Evolutionary conservation across 1,284 basidiomycete species (phyloP).

Genomic region (Puccinia hordei): DNA sequence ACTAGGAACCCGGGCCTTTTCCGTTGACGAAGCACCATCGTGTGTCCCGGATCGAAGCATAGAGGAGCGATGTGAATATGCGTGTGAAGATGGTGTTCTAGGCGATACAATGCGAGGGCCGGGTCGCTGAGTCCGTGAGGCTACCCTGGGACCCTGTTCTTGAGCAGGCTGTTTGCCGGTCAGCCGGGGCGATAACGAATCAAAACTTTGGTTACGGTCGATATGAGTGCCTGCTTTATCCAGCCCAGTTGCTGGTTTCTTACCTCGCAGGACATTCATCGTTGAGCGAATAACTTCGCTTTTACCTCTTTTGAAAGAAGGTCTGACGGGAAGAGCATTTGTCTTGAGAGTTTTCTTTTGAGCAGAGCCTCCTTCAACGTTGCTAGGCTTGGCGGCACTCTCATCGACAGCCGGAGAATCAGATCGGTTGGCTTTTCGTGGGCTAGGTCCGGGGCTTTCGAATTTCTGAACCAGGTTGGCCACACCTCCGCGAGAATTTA

Average conservation of each 20-base stretch:
- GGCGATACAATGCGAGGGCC: slow-evolving; percentile 3
- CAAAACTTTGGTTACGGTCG: slow-evolving; percentile 31
- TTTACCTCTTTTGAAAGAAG: slow-evolving; percentile 47
- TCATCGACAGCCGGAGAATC: slow-evolving; percentile 8
- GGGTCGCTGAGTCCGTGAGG: slow-evolving; percentile 25
- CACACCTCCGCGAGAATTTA: slow-evolving; percentile 41
- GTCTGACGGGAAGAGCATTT: slow-evolving; percentile 27
- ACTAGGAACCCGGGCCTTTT: slow-evolving; percentile 4
- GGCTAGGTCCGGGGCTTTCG: slow-evolving; percentile 31
- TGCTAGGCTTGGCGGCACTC: background rate
- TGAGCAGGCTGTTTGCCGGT: background rate
- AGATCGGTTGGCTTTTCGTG: slow-evolving; percentile 9
- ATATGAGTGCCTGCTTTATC: background rate
- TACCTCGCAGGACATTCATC: slow-evolving; percentile 32
- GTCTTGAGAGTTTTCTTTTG: slow-evolving; percentile 31
- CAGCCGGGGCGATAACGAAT: slow-evolving; percentile 4
- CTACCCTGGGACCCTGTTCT: background rate
- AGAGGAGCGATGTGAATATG: background rate
- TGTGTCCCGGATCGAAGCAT: slow-evolving; percentile 8
- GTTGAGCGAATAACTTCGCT: slow-evolving; percentile 46
- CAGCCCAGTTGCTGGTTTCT: slow-evolving; percentile 15
- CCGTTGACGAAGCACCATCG: background rate
- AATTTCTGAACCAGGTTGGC: slow-evolving; percentile 50
- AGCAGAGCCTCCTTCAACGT: background rate
- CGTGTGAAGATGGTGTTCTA: slow-evolving; percentile 7